Evolutionary conservation across 495 filamentous ascomycete species (phyloP).

Genomic region (Daldinia vernicosa): DNA sequence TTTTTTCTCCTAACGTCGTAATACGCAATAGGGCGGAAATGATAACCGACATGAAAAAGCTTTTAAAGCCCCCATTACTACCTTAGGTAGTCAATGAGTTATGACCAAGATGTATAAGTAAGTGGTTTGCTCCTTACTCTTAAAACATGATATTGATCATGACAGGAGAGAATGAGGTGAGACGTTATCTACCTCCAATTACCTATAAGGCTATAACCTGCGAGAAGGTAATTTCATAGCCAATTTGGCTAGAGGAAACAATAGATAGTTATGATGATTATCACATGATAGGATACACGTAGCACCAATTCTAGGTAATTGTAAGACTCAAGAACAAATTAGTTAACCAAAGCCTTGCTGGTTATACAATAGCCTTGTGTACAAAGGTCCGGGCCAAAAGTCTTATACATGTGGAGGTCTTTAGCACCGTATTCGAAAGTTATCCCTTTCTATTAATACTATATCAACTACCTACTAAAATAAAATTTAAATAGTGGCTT

Average conservation of each 20-base stretch:
- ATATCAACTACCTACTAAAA: too few species aligned
- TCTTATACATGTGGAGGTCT: too few species aligned
- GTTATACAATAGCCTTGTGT: background rate
- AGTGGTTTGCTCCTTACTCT: background rate
- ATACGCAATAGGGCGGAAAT: conserved; percentile 1
- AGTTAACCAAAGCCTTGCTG: background rate
- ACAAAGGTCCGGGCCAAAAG: too few species aligned
- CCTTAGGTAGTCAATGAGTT: background rate
- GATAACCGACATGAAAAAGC: background rate
- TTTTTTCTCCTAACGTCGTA: conserved; percentile 5
- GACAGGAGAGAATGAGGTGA: background rate
- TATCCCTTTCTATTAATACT: too few species aligned
- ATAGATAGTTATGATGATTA: background rate
- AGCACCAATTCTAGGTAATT: background rate
- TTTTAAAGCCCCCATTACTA: background rate
- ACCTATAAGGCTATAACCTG: too few species aligned
- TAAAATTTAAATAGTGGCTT: too few species aligned
- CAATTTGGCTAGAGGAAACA: background rate
- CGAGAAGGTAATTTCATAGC: background rate
- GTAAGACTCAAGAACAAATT: background rate
- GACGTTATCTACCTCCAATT: background rate
- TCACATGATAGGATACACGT: conserved; percentile 1
- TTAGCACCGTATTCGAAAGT: too few species aligned
- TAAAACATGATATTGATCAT: background rate
- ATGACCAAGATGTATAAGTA: background rate